A percentile compares a stretch with the other conserved stretches of the same genome.
phyloP scores from a whole-genome alignment of 2,329 filamentous ascomycete species.

The Emericellopsis atlantica region DNA sequence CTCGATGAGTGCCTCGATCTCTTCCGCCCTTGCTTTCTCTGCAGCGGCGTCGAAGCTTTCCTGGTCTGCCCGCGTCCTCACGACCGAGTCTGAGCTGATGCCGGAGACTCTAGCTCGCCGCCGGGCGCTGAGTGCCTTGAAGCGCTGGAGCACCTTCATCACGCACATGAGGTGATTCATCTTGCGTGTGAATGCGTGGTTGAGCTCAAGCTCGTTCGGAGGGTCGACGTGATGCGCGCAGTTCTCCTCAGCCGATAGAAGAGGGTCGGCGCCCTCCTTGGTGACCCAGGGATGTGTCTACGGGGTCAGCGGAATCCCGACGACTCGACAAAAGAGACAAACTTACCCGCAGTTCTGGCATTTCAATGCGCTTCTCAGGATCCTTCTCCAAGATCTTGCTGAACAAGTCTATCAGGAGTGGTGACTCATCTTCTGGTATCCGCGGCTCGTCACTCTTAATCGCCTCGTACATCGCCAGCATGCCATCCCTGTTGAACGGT shows the following conservation, averaged over 20 bases:
- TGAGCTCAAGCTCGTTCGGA: constrained; percentile 83
- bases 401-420: constrained; percentile 65
- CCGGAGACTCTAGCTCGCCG: constrained; percentile 5
- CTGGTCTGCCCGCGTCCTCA: not conserved
- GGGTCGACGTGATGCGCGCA: constrained; percentile 67
- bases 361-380: constrained; percentile 67
- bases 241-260: constrained; percentile 77
- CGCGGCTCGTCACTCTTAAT: constrained; percentile 61
- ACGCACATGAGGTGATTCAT: constrained; percentile 80
- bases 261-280: constrained; percentile 58
- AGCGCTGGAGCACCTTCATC: constrained; percentile 82
- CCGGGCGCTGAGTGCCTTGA: constrained; percentile 58
- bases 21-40: constrained; percentile 27
- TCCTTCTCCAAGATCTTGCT: constrained; percentile 69
- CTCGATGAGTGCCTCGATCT: constrained; percentile 35
- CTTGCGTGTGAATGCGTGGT: constrained; percentile 79
- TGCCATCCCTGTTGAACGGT: constrained; percentile 67
- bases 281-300: constrained; percentile 94
- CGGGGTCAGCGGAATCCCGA: not conserved
- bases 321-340: not conserved
- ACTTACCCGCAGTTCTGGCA: constrained; percentile 69
- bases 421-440: constrained; percentile 51
- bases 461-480: constrained; percentile 80
- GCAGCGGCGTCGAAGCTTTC: constrained; percentile 5
- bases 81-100: not conserved